phyloP scores from a whole-genome alignment of 306 rosid genomes.

The Gastrolobium bilobum region DNA sequence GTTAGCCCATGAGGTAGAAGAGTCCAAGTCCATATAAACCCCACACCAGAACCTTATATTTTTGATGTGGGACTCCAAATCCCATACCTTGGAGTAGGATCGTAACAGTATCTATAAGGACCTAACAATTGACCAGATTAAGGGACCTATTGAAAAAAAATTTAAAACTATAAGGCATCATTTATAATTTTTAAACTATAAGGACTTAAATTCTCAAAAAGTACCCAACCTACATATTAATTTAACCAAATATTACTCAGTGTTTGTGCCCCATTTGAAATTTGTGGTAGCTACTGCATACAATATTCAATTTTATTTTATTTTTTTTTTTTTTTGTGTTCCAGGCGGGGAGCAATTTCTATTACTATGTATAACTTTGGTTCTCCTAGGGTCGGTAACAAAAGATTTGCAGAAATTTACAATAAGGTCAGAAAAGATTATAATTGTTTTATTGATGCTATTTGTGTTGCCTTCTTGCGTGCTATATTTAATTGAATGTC shows the following conservation, averaged over 20 bases:
- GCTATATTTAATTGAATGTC: slow-evolving; percentile 36
- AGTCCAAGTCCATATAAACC: too few species aligned
- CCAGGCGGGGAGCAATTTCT: slow-evolving; percentile 74
- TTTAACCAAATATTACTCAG: neutral
- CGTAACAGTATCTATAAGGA: neutral
- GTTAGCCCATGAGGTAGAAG: too few species aligned
- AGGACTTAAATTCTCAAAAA: neutral
- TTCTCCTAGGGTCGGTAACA: slow-evolving; percentile 99
- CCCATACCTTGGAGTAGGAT: too few species aligned
- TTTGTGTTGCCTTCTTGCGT: slow-evolving; percentile 36
- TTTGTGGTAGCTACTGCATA: slow-evolving; percentile 17
- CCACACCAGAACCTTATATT: too few species aligned
- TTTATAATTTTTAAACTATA: neutral
- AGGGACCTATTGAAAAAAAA: neutral
- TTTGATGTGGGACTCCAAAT: too few species aligned
- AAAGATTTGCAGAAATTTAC: slow-evolving; percentile 85
- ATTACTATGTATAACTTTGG: slow-evolving; percentile 96
- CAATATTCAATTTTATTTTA: neutral
- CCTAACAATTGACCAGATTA: neutral
- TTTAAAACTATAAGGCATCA: too few species aligned
- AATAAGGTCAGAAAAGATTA: slow-evolving; percentile 71
- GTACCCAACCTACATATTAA: neutral
- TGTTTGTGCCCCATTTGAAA: neutral
- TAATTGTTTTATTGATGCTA: slow-evolving; percentile 16
- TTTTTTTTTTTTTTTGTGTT: slow-evolving; percentile 10